Conservation (phyloP, 805 yeast species). For the Suhomyces vadensis region DNA sequence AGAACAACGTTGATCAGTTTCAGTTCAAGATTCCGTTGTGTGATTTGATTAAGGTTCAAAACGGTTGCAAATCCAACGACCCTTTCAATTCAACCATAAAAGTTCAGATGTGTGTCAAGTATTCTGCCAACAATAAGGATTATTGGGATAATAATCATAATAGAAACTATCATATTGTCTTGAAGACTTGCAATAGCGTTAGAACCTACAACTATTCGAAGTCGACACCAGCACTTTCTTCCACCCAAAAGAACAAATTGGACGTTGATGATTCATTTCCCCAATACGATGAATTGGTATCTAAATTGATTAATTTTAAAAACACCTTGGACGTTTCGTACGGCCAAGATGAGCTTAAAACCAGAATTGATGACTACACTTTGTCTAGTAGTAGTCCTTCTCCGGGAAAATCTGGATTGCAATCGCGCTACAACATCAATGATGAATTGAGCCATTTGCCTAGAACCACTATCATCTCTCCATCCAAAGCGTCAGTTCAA, state of each 20-base stretch:
- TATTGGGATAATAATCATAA: slow-evolving; percentile 43
- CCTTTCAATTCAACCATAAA: slow-evolving; percentile 18
- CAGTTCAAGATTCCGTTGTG: slow-evolving; percentile 49
- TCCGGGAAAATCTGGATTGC: slow-evolving; percentile 15
- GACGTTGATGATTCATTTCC: slow-evolving; percentile 13
- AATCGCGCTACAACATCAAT: slow-evolving; percentile 19
- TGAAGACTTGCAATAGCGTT: slow-evolving; percentile 20
- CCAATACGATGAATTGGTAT: slow-evolving; percentile 25
- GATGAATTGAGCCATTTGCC: slow-evolving; percentile 14
- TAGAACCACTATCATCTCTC: slow-evolving; percentile 6
- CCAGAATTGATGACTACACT: slow-evolving; percentile 7
- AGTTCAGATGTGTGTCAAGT: slow-evolving; percentile 37
- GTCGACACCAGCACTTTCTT: neutral
- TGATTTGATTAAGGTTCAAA: slow-evolving; percentile 23
- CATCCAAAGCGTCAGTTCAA: slow-evolving; percentile 4
- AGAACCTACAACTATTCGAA: slow-evolving; percentile 8
- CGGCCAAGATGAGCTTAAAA: slow-evolving; percentile 1
- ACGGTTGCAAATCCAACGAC: neutral
- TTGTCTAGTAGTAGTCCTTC: neutral
- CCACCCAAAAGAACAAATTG: neutral
- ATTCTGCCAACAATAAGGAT: slow-evolving; percentile 26
- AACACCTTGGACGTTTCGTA: slow-evolving; percentile 3
- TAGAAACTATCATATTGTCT: slow-evolving; percentile 37
- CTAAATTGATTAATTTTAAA: slow-evolving; percentile 20
- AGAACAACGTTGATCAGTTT: slow-evolving; percentile 45